Conservation (phyloP, 306 rosid species). For the Purshia tridentata region DNA sequence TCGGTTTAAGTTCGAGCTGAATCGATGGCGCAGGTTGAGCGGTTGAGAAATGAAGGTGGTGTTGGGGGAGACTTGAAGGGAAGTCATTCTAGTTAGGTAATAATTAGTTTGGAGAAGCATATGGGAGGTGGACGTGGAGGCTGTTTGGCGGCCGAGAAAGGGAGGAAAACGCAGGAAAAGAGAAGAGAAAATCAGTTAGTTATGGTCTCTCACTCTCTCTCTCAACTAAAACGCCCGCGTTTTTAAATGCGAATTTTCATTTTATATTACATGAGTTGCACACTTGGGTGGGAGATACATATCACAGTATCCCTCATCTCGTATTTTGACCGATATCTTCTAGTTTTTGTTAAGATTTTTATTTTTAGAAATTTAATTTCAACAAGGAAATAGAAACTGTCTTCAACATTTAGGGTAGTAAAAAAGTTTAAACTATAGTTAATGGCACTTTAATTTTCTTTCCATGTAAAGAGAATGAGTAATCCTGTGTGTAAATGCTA, state of each 20-base stretch:
- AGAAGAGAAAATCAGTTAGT: background rate
- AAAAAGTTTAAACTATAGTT: background rate
- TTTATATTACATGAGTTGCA: no score
- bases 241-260: no score
- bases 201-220: no score
- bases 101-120: background rate
- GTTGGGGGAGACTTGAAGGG: conserved; percentile 28
- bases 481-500: background rate
- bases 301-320: no score
- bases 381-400: background rate
- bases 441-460: background rate
- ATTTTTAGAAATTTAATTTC: background rate
- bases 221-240: no score
- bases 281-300: no score
- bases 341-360: no score
- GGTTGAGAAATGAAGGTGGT: conserved; percentile 29
- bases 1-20: conserved; percentile 1
- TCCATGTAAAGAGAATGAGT: background rate
- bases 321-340: no score
- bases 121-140: background rate
- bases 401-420: background rate
- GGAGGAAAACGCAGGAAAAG: background rate
- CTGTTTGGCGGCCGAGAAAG: background rate
- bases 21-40: conserved; percentile 15
- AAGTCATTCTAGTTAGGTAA: conserved; percentile 22